phyloP scores from a whole-genome alignment of 2,329 filamentous ascomycete species.

The Fusarium sterilihyphosum region DNA sequence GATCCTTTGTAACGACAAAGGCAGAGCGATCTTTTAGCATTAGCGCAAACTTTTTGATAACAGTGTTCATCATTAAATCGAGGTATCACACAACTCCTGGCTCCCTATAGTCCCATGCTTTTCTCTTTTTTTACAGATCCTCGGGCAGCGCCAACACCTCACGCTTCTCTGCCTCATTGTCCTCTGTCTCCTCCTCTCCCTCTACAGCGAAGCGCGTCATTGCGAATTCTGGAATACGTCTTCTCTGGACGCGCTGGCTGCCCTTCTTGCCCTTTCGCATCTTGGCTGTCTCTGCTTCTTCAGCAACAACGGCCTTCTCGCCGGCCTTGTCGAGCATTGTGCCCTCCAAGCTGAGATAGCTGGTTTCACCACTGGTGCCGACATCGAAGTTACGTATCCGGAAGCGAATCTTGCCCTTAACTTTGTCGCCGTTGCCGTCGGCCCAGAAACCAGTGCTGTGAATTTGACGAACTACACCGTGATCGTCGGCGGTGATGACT shows the following conservation, averaged over 20 bases:
- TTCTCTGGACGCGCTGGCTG: constrained; percentile 44
- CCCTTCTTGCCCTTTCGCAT: constrained; percentile 51
- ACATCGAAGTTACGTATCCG: constrained; percentile 87
- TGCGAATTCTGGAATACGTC: constrained; percentile 62
- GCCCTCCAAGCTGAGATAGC: constrained; percentile 86
- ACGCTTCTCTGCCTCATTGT: constrained; percentile 36
- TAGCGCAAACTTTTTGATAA: constrained; percentile 31
- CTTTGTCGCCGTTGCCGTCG: constrained; percentile 73
- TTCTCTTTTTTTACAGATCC: constrained; percentile 36
- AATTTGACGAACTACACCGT: constrained; percentile 63
- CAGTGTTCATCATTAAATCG: constrained; percentile 42
- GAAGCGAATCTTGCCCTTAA: constrained; percentile 78
- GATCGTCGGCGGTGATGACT: constrained; percentile 56
- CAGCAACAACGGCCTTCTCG: constrained; percentile 64
- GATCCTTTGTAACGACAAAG: constrained; percentile 14
- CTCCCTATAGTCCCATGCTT: constrained; percentile 38
- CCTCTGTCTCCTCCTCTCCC: constrained; percentile 51
- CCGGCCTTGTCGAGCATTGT: constrained; percentile 79
- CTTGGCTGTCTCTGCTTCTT: constrained; percentile 56
- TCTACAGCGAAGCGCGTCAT: constrained; percentile 65
- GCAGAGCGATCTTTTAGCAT: constrained; percentile 22
- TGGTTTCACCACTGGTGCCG: constrained; percentile 76
- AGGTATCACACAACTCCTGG: constrained; percentile 46
- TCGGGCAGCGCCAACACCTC: constrained; percentile 40
- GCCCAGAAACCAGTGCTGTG: constrained; percentile 78